Conservation (phyloP, 106 monocot species). For the Platanthera zijinensis region DNA sequence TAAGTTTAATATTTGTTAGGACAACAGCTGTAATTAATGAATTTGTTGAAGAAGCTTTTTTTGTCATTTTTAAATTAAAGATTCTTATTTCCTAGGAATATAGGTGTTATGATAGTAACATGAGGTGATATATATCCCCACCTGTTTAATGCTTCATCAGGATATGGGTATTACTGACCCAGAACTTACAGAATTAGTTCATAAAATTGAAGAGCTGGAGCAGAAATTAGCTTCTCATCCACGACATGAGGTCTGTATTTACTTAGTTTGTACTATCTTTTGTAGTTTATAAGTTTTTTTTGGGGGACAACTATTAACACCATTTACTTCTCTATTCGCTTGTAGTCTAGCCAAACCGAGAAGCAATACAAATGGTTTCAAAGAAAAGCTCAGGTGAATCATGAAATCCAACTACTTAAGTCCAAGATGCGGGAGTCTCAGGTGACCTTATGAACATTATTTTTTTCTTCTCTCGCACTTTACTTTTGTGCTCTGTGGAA, state of each 20-base stretch:
- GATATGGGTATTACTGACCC: slow-evolving; percentile 64
- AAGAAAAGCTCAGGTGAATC: slow-evolving; percentile 93
- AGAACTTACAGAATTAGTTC: slow-evolving; percentile 38
- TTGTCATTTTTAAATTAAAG: not conserved
- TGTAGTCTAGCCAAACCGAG: slow-evolving; percentile 79
- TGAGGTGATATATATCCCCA: not conserved
- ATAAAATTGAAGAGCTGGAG: slow-evolving; percentile 75
- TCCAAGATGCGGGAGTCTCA: slow-evolving; percentile 93
- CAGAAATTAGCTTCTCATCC: slow-evolving; percentile 72
- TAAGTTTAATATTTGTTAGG: not conserved
- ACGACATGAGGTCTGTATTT: slow-evolving; percentile 61
- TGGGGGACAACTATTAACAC: not conserved
- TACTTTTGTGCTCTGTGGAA: not conserved
- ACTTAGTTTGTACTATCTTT: slow-evolving; percentile 2
- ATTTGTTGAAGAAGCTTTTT: not conserved
- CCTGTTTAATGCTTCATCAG: slow-evolving; percentile 11
- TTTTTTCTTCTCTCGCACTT: not conserved
- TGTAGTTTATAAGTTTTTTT: not conserved
- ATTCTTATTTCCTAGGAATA: not conserved
- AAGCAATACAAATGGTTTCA: slow-evolving; percentile 80
- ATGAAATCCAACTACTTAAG: slow-evolving; percentile 91
- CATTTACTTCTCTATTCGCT: not conserved
- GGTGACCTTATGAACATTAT: slow-evolving; percentile 23
- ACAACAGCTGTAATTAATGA: not conserved
- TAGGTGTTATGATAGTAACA: not conserved